Percentiles rank a stretch among this genome's conserved stretches.
phyloP scores from a whole-genome alignment of 31 red algal species.

The Odonthalia washingtoniensis region DNA sequence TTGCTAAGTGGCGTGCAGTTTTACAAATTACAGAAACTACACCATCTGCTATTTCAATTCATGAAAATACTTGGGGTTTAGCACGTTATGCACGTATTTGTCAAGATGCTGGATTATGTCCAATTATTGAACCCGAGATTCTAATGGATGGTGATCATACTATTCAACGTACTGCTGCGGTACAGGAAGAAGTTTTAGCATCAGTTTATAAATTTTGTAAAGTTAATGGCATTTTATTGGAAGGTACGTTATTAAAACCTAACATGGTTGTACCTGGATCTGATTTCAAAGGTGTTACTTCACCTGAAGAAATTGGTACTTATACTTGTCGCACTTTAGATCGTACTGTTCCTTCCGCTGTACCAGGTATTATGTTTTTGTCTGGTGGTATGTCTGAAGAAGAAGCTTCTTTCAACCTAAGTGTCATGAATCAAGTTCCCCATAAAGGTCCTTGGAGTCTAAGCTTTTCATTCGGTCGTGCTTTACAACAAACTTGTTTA shows the following conservation, averaged over 20 bases:
- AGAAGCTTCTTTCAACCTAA: conserved; percentile 95
- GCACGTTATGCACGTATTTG: conserved; percentile 94
- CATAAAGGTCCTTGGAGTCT: conserved; percentile 97
- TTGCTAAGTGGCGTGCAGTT: conserved; percentile 99
- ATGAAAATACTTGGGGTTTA: conserved; percentile 94
- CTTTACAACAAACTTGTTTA: conserved; percentile 96
- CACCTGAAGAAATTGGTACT: conserved; percentile 81
- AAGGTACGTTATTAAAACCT: conserved; percentile 97
- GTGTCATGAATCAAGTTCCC: conserved; percentile 87
- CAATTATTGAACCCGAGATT: conserved; percentile 99
- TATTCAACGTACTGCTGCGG: conserved; percentile 85
- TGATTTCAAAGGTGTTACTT: conserved; percentile 76
- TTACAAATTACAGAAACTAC: conserved; percentile 87
- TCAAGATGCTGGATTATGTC: conserved; percentile 94
- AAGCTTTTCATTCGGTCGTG: conserved; percentile 97
- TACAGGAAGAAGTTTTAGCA: conserved; percentile 94
- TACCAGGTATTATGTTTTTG: conserved; percentile 96
- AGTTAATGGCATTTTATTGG: conserved; percentile 84
- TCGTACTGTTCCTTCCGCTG: conserved; percentile 88
- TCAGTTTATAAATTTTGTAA: conserved; percentile 94
- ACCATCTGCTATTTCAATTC: conserved; percentile 78
- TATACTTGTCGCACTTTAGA: conserved; percentile 92
- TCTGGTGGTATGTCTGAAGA: conserved; percentile 99
- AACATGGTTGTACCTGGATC: conserved; percentile 98
- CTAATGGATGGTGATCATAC: conserved; percentile 97